Evolutionary conservation across 305 asterid species (phyloP), one percentile per base, ranked within the genome.

Genomic region (Caryopteris hybrid): DNA sequence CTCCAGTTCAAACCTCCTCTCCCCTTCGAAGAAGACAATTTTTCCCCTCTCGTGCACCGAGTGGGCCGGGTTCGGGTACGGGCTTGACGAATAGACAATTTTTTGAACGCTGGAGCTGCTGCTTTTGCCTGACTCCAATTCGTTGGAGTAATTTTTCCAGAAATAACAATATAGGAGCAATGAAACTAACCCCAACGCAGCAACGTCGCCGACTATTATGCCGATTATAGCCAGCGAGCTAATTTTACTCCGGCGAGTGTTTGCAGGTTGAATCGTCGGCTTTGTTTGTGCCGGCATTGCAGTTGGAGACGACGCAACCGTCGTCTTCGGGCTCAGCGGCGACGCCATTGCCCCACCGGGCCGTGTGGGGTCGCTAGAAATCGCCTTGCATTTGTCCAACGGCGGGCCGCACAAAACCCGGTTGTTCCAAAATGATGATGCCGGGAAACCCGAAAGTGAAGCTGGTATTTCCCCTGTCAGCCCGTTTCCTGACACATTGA

Each of bases 1-100:
- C 84, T 94, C 99, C 54, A 94, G 85, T 81, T 94, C 97, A 45
- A 94, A 94, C 84, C 83, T 74, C 83, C 86, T 85, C 22, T 83
- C 89, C 14, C 90, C 96, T 4, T 88, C 97, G 21, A 91, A 81
- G 60, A 94, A 94, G 22, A 94, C 91, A 92, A 94, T 87, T 20
- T 81, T 85, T 20, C 96, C 93, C 76, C 97, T 76, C 73, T 88
- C n/a, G n/a, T n/a, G n/a, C n/a, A n/a, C 94, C 14, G 81, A 33
- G 53, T 74, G 89, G 20, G 78, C 34, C 43, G 86, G 70, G 78
- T 73, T 75, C 2, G 91, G 89, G 52, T 85, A 88, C 20, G 96
- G 95, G 80, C 89, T 92, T 12, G 99, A 88, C 0, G 98, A 90
- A 51, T 90, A 88, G 21, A 86, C 90, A 2, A 88, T 78, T 31